These are phyloP conservation scores for Kodamaea hsintzibuensis DNA, from an alignment of 805 yeast species.

Conservation along the genomic window DNA sequence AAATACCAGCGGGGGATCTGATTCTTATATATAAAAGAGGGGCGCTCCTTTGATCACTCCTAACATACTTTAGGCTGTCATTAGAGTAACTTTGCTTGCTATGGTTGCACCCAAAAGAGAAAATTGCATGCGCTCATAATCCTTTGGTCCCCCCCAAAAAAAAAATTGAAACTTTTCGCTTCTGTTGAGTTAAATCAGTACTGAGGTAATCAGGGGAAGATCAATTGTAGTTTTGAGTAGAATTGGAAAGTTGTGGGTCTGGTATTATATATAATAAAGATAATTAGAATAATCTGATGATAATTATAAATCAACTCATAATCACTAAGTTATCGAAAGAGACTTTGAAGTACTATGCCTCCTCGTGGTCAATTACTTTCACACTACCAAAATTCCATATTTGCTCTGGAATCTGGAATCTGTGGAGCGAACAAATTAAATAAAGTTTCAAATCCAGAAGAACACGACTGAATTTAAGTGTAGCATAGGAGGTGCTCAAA, in stretches of 20 bases:
- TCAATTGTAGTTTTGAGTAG: not conserved
- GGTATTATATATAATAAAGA: not conserved
- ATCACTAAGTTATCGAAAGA: too few species aligned
- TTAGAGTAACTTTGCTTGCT: slow-evolving; percentile 5
- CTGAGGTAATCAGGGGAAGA: not conserved
- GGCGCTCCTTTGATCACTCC: slow-evolving; percentile 5
- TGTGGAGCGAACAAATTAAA: not conserved
- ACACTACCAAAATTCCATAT: not conserved
- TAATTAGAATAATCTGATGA: not conserved
- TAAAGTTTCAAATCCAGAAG: not conserved
- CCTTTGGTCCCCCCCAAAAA: not conserved
- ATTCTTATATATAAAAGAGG: slow-evolving; percentile 4
- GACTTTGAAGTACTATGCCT: not conserved
- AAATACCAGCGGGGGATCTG: not conserved
- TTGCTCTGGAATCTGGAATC: not conserved
- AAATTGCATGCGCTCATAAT: slow-evolving; percentile 3
- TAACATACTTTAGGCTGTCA: slow-evolving; percentile 3
- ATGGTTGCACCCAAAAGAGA: slow-evolving; percentile 2
- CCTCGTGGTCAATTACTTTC: not conserved
- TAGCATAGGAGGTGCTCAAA: too few species aligned
- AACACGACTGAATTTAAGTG: not conserved
- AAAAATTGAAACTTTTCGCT: not conserved
- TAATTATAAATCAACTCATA: not conserved
- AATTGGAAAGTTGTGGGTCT: not conserved
- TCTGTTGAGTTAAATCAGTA: not conserved